A percentile compares a stretch with the other conserved stretches of the same genome.
Conservation (phyloP, 148 eudicot genomes). For the Rhododendron williamsianum region DNA sequence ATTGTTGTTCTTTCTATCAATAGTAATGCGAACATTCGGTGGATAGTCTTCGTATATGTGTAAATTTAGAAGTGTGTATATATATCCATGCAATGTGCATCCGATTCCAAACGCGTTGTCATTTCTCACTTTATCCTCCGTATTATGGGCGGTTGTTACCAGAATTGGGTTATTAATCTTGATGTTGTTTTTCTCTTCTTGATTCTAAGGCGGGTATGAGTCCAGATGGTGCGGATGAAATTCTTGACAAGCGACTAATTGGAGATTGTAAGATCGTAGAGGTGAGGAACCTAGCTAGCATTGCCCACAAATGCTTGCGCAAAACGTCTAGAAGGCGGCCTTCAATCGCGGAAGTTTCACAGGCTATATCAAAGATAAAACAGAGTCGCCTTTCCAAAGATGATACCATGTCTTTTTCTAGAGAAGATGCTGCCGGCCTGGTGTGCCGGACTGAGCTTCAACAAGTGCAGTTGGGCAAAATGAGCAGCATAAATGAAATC, state of each 20-base stretch:
- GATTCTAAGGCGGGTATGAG: slow-evolving; percentile 73
- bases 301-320: slow-evolving; percentile 79
- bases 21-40: background rate
- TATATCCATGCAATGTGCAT: background rate
- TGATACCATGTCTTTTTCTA: slow-evolving; percentile 61
- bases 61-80: background rate
- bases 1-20: background rate
- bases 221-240: slow-evolving; percentile 92
- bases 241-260: slow-evolving; percentile 60
- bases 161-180: background rate
- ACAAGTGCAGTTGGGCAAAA: slow-evolving; percentile 56
- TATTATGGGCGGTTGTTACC: background rate
- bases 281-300: slow-evolving; percentile 59
- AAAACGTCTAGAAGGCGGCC: slow-evolving; percentile 82
- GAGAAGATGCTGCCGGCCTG: slow-evolving; percentile 47
- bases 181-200: background rate
- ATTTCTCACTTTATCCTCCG: background rate
- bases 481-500: slow-evolving; percentile 58
- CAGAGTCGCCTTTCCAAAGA: slow-evolving; percentile 57
- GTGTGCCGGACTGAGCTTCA: slow-evolving; percentile 63
- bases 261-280: slow-evolving; percentile 61
- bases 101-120: background rate
- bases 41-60: background rate
- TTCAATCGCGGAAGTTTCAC: slow-evolving; percentile 68
- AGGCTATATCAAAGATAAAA: slow-evolving; percentile 59